Evolutionary conservation across 2,329 filamentous ascomycete species (phyloP), one percentile per base, ranked within the genome.

Genomic region (Zarea fungicola): DNA sequence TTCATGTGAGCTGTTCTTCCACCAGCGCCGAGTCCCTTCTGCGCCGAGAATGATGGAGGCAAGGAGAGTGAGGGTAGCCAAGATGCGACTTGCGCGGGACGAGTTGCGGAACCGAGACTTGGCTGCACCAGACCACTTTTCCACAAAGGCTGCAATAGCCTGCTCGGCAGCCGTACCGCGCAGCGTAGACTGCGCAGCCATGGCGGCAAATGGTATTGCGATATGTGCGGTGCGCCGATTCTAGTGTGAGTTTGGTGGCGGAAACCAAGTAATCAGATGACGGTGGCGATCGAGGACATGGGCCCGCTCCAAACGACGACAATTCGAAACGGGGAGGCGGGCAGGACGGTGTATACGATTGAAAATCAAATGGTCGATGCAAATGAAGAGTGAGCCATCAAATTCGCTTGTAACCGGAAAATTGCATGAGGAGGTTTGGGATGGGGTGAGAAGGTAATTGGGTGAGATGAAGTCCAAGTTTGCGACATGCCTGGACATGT

Each of bases 181-280:
- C 58, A 96, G 76, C 5, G 87, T 96, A 49, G 92, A 96, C 72
- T 95, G 91, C 55, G 77, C 85, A 54, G 89, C 88, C 92, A 96
- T 96, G 51, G 43, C 52, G 53, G 45, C 49, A 49, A n/a, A 42
- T 16, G 14, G 16, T 28, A 16, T 16, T 14, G 29, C 11, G 16
- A 35, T 25, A 42, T 34, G 46, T 16, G 25, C 37, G 18, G 29
- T 14, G 28, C 28, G 14, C 19, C 22, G 9, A 36, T 42, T 18
- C 25, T 11, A 26, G 23, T 34, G 19, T 34, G 31, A 36, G 5
- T 29, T 23, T 6, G 35, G 26, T 28, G 31, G 21, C 37, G 29
- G n/a, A 6, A 42, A 5, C 45, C 37, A 26, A 19, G 44, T 37
- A 50, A 29, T n/a, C 34, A 44, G 34, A 21, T 39, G 48, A 31